A percentile compares a stretch with the other conserved stretches of the same genome.
Conservation (phyloP, 352 stramenopile species). For the Phytophthora agathidicida region DNA sequence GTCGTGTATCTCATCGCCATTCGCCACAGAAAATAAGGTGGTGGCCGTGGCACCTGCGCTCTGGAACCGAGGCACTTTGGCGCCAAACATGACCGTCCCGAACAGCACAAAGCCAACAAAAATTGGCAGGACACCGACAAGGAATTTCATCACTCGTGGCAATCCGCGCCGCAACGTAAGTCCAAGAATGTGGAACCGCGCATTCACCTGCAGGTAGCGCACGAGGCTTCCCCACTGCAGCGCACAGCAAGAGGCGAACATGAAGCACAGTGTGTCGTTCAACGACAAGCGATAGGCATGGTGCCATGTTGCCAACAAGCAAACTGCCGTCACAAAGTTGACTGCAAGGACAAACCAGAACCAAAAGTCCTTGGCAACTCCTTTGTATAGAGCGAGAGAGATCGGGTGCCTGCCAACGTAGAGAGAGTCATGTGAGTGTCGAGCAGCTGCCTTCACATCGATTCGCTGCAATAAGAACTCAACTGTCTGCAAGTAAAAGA, state of each 20-base stretch:
- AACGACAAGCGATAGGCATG: conserved; percentile 62
- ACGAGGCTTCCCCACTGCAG: conserved; percentile 82
- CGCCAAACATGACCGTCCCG: conserved; percentile 87
- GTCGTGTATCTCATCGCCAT: conserved; percentile 89
- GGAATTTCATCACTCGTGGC: conserved; percentile 77
- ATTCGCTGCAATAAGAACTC: conserved; percentile 57
- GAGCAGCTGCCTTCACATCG: conserved; percentile 20
- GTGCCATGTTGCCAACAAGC: conserved; percentile 56
- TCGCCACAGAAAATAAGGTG: conserved; percentile 87
- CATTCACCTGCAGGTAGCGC: conserved; percentile 72
- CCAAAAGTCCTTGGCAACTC: conserved; percentile 60
- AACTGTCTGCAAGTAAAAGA: conserved; percentile 28
- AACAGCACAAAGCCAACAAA: conserved; percentile 89
- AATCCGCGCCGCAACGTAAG: conserved; percentile 73
- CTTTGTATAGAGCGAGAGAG: conserved; percentile 19
- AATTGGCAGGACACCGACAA: conserved; percentile 84
- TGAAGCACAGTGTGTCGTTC: conserved; percentile 58
- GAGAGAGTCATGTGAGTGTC: neutral
- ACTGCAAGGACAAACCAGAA: conserved; percentile 61
- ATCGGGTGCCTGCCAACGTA: conserved; percentile 1
- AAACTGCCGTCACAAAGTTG: conserved; percentile 60
- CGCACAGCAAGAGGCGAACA: conserved; percentile 69
- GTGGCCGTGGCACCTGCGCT: conserved; percentile 65
- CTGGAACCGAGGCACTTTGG: conserved; percentile 80
- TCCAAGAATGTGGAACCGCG: conserved; percentile 77